phyloP scores from a whole-genome alignment of 176 grass and related monocot genomes.

The Lolium rigidum region DNA sequence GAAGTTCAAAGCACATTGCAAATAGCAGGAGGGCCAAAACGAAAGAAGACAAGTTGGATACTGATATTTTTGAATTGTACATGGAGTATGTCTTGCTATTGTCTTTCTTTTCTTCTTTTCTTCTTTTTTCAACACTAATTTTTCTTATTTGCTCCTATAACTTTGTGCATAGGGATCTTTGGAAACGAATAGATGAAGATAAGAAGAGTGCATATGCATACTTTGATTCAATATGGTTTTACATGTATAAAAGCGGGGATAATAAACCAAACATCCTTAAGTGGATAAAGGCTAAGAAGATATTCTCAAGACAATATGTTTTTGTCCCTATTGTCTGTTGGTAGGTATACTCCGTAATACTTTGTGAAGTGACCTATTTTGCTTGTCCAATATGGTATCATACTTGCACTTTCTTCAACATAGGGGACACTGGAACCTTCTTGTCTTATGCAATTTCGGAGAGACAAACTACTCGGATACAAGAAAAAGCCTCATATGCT shows the following conservation, averaged over 20 bases:
- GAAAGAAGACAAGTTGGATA: slow-evolving; percentile 60
- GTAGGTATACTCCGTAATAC: too few relatives aligned
- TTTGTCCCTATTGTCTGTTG: slow-evolving; percentile 89
- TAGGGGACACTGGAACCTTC: too few relatives aligned
- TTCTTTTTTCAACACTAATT: neutral
- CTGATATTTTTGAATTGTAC: slow-evolving; percentile 69
- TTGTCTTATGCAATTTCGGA: too few relatives aligned
- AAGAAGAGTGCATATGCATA: slow-evolving; percentile 71
- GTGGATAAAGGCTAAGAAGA: slow-evolving; percentile 81
- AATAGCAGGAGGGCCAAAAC: slow-evolving; percentile 37
- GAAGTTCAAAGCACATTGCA: slow-evolving; percentile 39
- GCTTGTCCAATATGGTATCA: too few relatives aligned
- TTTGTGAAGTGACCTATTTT: too few relatives aligned
- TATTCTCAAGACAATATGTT: slow-evolving; percentile 83
- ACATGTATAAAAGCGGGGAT: slow-evolving; percentile 53
- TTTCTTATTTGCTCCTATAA: slow-evolving; percentile 38
- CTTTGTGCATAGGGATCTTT: slow-evolving; percentile 64
- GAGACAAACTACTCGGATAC: too few relatives aligned
- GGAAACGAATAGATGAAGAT: slow-evolving; percentile 72
- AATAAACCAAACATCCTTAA: slow-evolving; percentile 71
- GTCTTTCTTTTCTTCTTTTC: neutral
- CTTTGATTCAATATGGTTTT: slow-evolving; percentile 94
- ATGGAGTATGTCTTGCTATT: slow-evolving; percentile 65
- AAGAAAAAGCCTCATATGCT: too few relatives aligned
- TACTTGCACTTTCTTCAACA: too few relatives aligned